phyloP scores from a whole-genome alignment of 2,329 filamentous ascomycete species.

The Penicillium concentricum region DNA sequence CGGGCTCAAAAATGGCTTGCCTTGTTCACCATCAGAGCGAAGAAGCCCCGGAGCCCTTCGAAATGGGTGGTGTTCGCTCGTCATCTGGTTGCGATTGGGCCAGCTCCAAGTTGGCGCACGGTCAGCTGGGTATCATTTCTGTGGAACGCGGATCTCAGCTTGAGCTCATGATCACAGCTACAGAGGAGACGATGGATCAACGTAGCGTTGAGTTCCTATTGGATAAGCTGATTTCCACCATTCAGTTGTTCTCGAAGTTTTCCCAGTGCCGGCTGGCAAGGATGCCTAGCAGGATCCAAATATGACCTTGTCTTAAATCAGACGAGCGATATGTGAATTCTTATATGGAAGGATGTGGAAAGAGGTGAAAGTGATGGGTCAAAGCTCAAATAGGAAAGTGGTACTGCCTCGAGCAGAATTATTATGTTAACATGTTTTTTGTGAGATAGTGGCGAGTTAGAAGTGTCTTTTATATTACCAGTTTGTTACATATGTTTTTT shows the following conservation, averaged over 20 bases:
- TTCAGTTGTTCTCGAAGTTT: not conserved
- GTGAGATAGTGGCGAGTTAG: not conserved
- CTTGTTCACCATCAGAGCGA: not conserved
- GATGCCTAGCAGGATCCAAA: not conserved
- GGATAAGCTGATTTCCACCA: not conserved
- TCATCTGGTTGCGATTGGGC: not conserved
- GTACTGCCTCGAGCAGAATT: not conserved
- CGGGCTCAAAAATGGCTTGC: not conserved
- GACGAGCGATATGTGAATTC: too few relatives aligned
- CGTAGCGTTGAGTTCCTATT: not conserved
- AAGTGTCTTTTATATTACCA: not conserved
- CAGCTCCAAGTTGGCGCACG: not conserved
- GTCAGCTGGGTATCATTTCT: not conserved
- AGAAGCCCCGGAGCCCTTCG: not conserved
- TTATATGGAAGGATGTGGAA: too few relatives aligned
- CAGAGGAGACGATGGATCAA: not conserved
- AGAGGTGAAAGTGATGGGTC: too few relatives aligned
- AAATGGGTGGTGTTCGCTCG: not conserved
- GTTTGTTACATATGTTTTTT: not conserved
- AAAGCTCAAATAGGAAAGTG: too few relatives aligned
- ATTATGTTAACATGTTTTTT: not conserved
- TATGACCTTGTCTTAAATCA: not conserved
- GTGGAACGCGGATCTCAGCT: not conserved
- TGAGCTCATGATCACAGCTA: not conserved
- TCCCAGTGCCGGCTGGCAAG: not conserved